These are phyloP conservation scores for Arthrobotrys conoides DNA, from an alignment of 2,329 filamentous ascomycete genomes.

Conservation along the genomic window DNA sequence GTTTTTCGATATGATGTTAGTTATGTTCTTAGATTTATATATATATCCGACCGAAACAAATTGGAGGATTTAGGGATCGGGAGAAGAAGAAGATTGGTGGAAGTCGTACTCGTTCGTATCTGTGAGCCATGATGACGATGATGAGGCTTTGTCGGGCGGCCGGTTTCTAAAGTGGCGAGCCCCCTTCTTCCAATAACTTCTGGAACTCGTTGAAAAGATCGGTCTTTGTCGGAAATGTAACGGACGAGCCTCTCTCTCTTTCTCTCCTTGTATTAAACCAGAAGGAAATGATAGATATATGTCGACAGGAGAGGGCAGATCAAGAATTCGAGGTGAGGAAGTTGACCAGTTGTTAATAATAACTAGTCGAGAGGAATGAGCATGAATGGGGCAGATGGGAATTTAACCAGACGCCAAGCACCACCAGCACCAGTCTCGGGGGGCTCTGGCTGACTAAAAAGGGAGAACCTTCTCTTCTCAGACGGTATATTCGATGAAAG, in stretches of 20 bases:
- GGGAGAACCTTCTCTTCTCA: constrained; percentile 25
- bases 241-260: not conserved
- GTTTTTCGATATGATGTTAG: constrained; percentile 42
- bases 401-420: constrained; percentile 45
- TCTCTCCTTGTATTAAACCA: not conserved
- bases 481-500: not conserved
- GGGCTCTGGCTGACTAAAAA: constrained; percentile 21
- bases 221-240: not conserved
- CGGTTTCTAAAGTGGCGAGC: not conserved
- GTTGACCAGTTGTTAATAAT: too few species aligned
- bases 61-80: constrained; percentile 21
- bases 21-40: not conserved
- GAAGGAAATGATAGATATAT: not conserved
- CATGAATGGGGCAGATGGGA: constrained; percentile 1
- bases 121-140: constrained; percentile 61
- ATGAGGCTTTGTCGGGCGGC: not conserved
- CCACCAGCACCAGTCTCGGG: not conserved
- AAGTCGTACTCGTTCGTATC: constrained; percentile 63
- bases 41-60: not conserved
- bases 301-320: not conserved
- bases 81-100: not conserved
- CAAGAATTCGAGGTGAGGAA: not conserved
- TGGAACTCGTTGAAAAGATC: not conserved
- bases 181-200: not conserved
- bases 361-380: too few species aligned